Conservation (phyloP, 1,284 basidiomycete species). For the Stygiomarasmius scandens region DNA sequence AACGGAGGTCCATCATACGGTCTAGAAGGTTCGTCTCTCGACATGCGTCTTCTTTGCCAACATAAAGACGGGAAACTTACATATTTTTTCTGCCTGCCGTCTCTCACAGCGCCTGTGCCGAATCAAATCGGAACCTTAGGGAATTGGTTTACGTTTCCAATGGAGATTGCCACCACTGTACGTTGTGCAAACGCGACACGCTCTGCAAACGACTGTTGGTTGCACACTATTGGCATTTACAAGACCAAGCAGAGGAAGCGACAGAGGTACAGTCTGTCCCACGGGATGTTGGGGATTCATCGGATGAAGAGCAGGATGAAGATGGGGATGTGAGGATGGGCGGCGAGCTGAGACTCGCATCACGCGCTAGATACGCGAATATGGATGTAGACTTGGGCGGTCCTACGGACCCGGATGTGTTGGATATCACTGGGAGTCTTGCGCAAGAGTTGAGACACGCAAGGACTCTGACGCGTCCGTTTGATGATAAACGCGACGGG, state of each 20-base stretch:
- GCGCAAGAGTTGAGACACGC: background rate
- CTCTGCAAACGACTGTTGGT: background rate
- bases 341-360: background rate
- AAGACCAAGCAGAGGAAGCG: background rate
- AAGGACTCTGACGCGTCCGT: background rate
- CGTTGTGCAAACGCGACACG: background rate
- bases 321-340: background rate
- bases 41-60: background rate
- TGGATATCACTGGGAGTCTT: background rate
- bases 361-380: background rate
- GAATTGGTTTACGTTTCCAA: background rate
- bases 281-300: background rate
- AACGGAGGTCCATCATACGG: background rate
- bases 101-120: background rate
- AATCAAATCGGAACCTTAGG: background rate
- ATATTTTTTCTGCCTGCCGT: background rate
- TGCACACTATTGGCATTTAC: background rate
- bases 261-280: background rate
- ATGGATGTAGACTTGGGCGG: background rate
- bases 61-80: too few species aligned
- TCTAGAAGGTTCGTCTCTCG: background rate
- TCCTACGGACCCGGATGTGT: background rate
- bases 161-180: background rate
- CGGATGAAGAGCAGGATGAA: background rate
- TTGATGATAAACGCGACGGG: background rate